Base-by-base conservation (phyloP, 2,329 filamentous ascomycete genomes). In the Trichoderma sp. region DNA sequence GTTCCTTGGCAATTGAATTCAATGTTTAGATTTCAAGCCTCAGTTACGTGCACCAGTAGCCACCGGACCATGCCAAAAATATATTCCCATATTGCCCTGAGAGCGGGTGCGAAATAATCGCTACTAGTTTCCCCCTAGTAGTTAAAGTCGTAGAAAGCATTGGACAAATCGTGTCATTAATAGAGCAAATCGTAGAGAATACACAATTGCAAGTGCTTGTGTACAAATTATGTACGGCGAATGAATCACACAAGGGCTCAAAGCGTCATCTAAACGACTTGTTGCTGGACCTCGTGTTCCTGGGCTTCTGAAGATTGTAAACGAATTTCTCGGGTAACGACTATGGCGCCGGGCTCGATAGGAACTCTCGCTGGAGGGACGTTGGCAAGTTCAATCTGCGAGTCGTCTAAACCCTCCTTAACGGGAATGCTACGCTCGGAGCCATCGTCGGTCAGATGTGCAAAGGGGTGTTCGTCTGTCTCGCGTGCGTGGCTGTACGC, bases 391-490 rank as follows among this genome's bases (percentile, higher is more conserved):
- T 71, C 68, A 37, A 69, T 49, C 3, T 69, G 46, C 16, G 68
- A 26, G 32, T 30, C 28, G 8, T 59, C 34, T 26, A n/a, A 2
- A 26, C 24, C 46, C 43, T 52, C 60, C 21, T 59, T 60, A 14
- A 39, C 4, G 32, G 68, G 59, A 16, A 69, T 28, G 28, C 54
- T 59, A 26, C 32, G 58, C 32, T 70, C 63, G 30, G 68, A 69
- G 7, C 52, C 68, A 39, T 69, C 46, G 24, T 70, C 63, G 16
- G 61, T 51, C 10, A 70, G 61, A 10, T 43, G 55, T 16, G 30
- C 68, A 59, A 71, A 71, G 2, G 68, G 69, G 14, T 69, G 69
- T 46, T 70, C 69, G 46, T 71, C 58, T 24, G 59, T 67, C n/a
- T 64, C 61, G 11, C 21, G n/a, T n/a, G 46, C 14, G 21, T 49